These are phyloP conservation scores for Tremellales sp. DNA, from an alignment of 1,284 basidiomycete species.

Conservation along the genomic window DNA sequence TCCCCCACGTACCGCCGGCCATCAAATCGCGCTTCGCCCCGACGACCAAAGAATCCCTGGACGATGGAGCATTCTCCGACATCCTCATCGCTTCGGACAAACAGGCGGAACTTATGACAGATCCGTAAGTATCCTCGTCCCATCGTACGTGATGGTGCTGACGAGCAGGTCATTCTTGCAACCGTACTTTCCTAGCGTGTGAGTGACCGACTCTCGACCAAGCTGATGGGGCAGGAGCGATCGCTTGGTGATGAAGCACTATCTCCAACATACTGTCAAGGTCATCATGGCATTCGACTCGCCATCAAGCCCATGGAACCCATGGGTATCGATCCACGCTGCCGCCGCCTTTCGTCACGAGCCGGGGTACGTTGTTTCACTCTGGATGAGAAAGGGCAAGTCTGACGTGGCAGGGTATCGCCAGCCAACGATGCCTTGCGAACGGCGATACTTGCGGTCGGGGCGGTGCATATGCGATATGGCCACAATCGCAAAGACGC, in stretches of 20 bases:
- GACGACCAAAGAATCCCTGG: neutral
- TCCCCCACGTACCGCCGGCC: too few relatives aligned
- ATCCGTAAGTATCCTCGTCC: slow-evolving; percentile 30
- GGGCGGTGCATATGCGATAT: slow-evolving; percentile 41
- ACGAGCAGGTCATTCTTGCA: slow-evolving; percentile 32
- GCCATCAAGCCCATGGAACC: slow-evolving; percentile 36
- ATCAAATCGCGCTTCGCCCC: too few relatives aligned
- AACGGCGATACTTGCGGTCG: slow-evolving; percentile 38
- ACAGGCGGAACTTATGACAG: slow-evolving; percentile 36
- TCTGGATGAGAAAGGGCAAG: neutral
- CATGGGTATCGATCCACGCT: slow-evolving; percentile 41
- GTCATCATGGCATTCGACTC: slow-evolving; percentile 43
- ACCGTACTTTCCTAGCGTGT: slow-evolving; percentile 40
- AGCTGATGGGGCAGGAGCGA: slow-evolving; percentile 31
- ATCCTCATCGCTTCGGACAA: slow-evolving; percentile 16
- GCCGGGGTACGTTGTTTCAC: slow-evolving; percentile 26
- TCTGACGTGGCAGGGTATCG: slow-evolving; percentile 5
- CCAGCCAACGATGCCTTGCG: slow-evolving; percentile 41
- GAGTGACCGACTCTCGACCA: slow-evolving; percentile 9
- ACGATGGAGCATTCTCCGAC: slow-evolving; percentile 2
- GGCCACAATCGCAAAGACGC: slow-evolving; percentile 30
- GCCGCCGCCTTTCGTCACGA: slow-evolving; percentile 38
- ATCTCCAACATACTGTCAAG: slow-evolving; percentile 38
- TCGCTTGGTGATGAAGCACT: slow-evolving; percentile 42
- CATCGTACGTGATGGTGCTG: neutral